phyloP scores from a whole-genome alignment of 805 yeast genomes.

The Lachancea lanzarotensis region DNA sequence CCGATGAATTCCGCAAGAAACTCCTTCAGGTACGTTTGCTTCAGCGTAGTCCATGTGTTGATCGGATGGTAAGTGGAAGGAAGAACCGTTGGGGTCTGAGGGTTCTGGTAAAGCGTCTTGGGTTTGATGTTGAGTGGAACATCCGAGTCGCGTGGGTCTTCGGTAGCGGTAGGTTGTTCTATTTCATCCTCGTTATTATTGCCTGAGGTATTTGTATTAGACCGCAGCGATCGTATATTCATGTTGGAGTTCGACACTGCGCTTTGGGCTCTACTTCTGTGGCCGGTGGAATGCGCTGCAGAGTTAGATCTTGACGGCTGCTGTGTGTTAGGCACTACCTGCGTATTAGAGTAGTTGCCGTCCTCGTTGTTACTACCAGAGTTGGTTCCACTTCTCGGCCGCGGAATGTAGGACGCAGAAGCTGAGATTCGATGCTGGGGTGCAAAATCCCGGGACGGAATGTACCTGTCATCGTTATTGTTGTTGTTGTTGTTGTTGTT shows the following conservation, averaged over 20 bases:
- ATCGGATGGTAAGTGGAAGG: constrained; percentile 35
- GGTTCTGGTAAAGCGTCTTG: constrained; percentile 33
- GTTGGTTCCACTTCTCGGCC: constrained; percentile 11
- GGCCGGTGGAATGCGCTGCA: constrained; percentile 6
- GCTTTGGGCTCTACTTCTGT: constrained; percentile 7
- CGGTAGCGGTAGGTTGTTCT: constrained; percentile 3
- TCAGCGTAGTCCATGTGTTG: constrained; percentile 32
- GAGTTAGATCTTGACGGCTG: constrained; percentile 14
- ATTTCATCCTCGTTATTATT: neutral
- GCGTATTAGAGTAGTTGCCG: constrained; percentile 20
- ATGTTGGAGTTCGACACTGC: constrained; percentile 5
- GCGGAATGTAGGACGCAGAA: constrained; percentile 20
- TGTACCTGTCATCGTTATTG: constrained; percentile 3
- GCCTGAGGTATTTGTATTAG: neutral
- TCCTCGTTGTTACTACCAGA: constrained; percentile 14
- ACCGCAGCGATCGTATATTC: constrained; percentile 1
- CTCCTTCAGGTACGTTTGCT: constrained; percentile 36
- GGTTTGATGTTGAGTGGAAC: constrained; percentile 33
- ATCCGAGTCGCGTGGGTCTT: constrained; percentile 10
- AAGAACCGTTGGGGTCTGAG: constrained; percentile 33
- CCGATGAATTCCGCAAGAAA: constrained; percentile 49
- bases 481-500: neutral
- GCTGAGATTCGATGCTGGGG: constrained; percentile 9
- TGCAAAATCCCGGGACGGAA: constrained; percentile 6
- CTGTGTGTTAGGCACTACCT: constrained; percentile 30